Conservation (phyloP, 1,284 basidiomycete species). For the Cryptococcus neoformans region DNA sequence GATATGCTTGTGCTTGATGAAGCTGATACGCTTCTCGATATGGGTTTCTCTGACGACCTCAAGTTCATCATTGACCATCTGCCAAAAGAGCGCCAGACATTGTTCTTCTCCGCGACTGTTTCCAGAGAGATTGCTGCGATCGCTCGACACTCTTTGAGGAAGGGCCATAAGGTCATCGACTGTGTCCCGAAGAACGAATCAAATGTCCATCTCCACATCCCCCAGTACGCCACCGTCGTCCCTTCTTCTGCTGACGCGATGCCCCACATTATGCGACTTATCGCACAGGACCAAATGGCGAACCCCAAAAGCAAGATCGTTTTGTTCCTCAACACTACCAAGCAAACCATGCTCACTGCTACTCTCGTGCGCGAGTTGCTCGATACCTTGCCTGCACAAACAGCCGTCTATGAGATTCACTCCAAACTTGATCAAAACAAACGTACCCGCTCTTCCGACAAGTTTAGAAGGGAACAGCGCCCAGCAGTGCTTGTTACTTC, state of each 20-base stretch:
- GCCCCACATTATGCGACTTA: slow-evolving; percentile 71
- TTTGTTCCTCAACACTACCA: slow-evolving; percentile 87
- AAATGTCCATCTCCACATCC: slow-evolving; percentile 72
- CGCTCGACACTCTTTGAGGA: slow-evolving; percentile 57
- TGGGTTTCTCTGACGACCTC: slow-evolving; percentile 93
- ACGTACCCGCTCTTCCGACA: slow-evolving; percentile 63
- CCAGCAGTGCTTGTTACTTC: slow-evolving; percentile 76
- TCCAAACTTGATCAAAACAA: slow-evolving; percentile 67
- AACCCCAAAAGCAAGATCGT: slow-evolving; percentile 75
- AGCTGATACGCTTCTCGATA: slow-evolving; percentile 91
- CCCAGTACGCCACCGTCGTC: slow-evolving; percentile 79
- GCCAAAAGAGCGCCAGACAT: slow-evolving; percentile 78
- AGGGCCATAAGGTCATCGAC: slow-evolving; percentile 61
- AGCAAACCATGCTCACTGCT: slow-evolving; percentile 73
- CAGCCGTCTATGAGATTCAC: slow-evolving; percentile 78
- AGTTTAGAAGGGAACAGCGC: slow-evolving; percentile 63
- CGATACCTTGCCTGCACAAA: slow-evolving; percentile 52
- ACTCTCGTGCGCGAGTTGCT: slow-evolving; percentile 60
- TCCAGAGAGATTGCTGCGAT: slow-evolving; percentile 53
- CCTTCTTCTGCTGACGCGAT: slow-evolving; percentile 67
- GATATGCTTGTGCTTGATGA: slow-evolving; percentile 84
- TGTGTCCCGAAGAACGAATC: slow-evolving; percentile 58
- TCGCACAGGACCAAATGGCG: slow-evolving; percentile 84
- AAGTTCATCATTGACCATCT: slow-evolving; percentile 68
- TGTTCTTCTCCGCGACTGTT: slow-evolving; percentile 89